Evolutionary conservation across 352 stramenopile species (phyloP).

Genomic region (Globisporangium iwayamae): DNA sequence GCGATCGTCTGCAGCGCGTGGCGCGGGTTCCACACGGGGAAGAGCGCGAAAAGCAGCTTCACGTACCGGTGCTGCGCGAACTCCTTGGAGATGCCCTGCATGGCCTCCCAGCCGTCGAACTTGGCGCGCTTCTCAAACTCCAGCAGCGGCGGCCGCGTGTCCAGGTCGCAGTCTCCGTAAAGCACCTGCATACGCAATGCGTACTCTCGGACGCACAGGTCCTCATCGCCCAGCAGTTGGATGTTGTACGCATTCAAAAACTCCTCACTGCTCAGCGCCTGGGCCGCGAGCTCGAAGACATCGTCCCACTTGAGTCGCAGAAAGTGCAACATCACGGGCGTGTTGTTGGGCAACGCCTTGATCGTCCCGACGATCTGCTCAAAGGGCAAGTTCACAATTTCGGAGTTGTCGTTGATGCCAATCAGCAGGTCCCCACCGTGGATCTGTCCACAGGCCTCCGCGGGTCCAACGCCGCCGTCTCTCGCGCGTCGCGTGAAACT

Average conservation of each 20-base stretch:
- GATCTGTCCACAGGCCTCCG: slow-evolving; percentile 54
- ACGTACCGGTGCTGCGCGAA: slow-evolving; percentile 73
- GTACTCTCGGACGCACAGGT: slow-evolving; percentile 72
- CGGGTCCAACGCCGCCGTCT: slow-evolving; percentile 53
- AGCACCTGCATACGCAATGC: slow-evolving; percentile 74
- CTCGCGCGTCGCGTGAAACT: slow-evolving; percentile 52
- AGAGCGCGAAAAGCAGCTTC: slow-evolving; percentile 73
- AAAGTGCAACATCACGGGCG: slow-evolving; percentile 48
- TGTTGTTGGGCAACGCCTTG: slow-evolving; percentile 48
- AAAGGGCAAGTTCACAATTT: slow-evolving; percentile 62
- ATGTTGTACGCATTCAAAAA: slow-evolving; percentile 56
- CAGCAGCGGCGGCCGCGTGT: slow-evolving; percentile 51
- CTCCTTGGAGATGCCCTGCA: slow-evolving; percentile 39
- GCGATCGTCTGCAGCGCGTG: slow-evolving; percentile 46
- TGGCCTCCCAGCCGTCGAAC: slow-evolving; percentile 69
- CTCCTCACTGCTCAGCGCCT: slow-evolving; percentile 38
- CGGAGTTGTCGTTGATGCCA: slow-evolving; percentile 48
- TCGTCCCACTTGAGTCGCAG: slow-evolving; percentile 54
- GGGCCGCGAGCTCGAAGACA: slow-evolving; percentile 46
- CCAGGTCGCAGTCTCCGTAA: slow-evolving; percentile 61
- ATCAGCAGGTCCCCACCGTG: slow-evolving; percentile 68
- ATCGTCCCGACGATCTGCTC: slow-evolving; percentile 63
- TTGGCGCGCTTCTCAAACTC: slow-evolving; percentile 70
- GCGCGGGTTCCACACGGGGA: slow-evolving; percentile 63
- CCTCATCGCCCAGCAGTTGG: slow-evolving; percentile 48